Evolutionary conservation across 2,329 filamentous ascomycete species (phyloP), one percentile per base, ranked within the genome.

Genomic region (Cordyceps cateniannulata): DNA sequence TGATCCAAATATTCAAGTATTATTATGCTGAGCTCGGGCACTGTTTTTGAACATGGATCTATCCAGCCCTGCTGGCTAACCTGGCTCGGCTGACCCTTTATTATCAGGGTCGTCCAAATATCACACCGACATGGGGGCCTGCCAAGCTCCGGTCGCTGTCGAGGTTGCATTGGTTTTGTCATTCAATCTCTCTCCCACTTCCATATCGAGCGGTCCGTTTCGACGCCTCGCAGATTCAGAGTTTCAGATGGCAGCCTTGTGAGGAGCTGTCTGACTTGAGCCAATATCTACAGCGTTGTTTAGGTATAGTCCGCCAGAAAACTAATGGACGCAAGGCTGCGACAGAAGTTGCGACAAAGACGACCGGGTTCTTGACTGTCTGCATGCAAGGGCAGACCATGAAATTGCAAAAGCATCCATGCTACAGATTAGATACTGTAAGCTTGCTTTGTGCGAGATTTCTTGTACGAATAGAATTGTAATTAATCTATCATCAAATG

Each of bases 191-290:
- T 20, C 42, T 8, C 8, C 5, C 9, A 18, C 22, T 55, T 32
- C 25, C n/a, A 40, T 5, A 40, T 35, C 32, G 10, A 35, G 32
- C 32, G 32, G 32, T 9, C 3, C 40, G n/a, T 20, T 10, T 2
- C 7, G 4, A 20, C n/a, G n/a, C n/a, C 9, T 9, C 42, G 42
- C n/a, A 45, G 42, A 45, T 45, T 42, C 42, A 45, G 27, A 12
- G 54, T 57, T 48, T 48, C 54, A 48, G 42, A n/a, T 57, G n/a
- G 25, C 52, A 51, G 51, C 35, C 32, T 4, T 42, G n/a, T n/a
- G n/a, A 16, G 3, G 10, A 50, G 40, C 3, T 10, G 16, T 20
- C 14, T 40, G 7, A 10, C n/a, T 16, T 42, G 29, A 32, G 8
- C 12, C 29, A 6, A 10, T 32, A 32, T 42, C 38, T 12, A 16